Percentiles rank a stretch among this genome's conserved stretches.
Evolutionary conservation across 441 rosid genomes (phyloP).

Genomic region (Erysimum pusillum): DNA sequence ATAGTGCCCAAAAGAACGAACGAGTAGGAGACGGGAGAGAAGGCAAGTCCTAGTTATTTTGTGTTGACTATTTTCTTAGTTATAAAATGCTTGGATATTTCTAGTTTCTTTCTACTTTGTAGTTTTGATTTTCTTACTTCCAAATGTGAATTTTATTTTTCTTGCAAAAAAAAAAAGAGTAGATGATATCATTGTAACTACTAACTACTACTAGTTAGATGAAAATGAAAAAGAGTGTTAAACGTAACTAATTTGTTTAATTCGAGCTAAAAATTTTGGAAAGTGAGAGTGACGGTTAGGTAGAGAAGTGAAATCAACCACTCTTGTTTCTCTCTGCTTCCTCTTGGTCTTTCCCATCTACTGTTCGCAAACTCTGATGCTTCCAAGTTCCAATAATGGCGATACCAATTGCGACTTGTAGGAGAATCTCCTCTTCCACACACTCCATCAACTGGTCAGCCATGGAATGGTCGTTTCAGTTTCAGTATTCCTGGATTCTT

Average conservation of each 20-base stretch:
- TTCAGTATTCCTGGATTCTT: constrained; percentile 3
- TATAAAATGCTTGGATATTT: no score
- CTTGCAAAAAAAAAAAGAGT: no score
- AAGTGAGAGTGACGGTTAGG: constrained; percentile 60
- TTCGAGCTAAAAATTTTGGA: no score
- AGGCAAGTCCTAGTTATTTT: not conserved
- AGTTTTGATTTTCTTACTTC: not conserved
- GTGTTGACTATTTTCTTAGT: no score
- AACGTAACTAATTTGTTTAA: no score
- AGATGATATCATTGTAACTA: no score
- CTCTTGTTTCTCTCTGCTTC: constrained; percentile 5
- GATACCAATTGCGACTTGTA: constrained; percentile 35
- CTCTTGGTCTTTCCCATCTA: constrained; percentile 7
- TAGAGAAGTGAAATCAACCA: constrained; percentile 50
- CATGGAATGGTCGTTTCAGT: constrained; percentile 46
- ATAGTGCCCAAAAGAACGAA: no score
- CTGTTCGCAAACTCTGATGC: constrained; percentile 15
- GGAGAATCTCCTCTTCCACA: constrained; percentile 42
- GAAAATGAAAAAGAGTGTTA: no score
- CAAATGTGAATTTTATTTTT: no score
- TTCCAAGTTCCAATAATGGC: constrained; percentile 24
- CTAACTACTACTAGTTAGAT: no score
- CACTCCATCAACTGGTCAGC: constrained; percentile 65
- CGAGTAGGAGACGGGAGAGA: not conserved
- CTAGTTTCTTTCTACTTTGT: not conserved